These are phyloP conservation scores for Radiomyces spectabilis DNA, from an alignment of 192 early-diverging fungal species.

Conservation along the genomic window DNA sequence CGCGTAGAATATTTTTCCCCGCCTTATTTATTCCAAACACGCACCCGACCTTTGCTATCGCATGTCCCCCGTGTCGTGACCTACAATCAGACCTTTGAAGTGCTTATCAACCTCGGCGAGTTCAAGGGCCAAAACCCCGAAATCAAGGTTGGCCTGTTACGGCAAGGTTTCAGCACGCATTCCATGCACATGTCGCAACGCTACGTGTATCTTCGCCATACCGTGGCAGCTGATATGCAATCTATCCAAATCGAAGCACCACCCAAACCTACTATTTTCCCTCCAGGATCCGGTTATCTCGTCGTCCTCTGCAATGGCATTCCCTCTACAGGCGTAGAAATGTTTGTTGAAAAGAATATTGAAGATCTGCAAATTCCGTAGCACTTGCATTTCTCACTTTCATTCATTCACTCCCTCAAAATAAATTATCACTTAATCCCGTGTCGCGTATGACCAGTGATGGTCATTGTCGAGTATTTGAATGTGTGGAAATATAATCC, in stretches of 20 bases:
- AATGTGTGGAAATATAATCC: no score
- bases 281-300: slow-evolving; percentile 48
- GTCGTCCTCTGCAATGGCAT: slow-evolving; percentile 43
- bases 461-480: no score
- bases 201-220: slow-evolving; percentile 27
- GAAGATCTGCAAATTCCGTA: no score
- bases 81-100: slow-evolving; percentile 22
- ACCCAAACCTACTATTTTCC: slow-evolving; percentile 43
- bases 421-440: no score
- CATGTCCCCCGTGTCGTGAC: slow-evolving; percentile 30
- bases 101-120: slow-evolving; percentile 28
- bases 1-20: slow-evolving; percentile 46
- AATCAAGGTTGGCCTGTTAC: slow-evolving; percentile 33
- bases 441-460: no score
- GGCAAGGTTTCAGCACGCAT: slow-evolving; percentile 44
- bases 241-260: slow-evolving; percentile 26
- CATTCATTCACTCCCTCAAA: no score
- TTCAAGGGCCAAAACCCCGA: slow-evolving; percentile 14
- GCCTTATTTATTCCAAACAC: slow-evolving; percentile 37
- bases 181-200: slow-evolving; percentile 49
- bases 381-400: no score
- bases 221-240: slow-evolving; percentile 10
- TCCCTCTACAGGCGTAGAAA: slow-evolving; percentile 18
- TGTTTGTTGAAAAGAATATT: slow-evolving; percentile 14
- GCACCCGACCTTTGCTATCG: slow-evolving; percentile 18